phyloP scores from a whole-genome alignment of 345 rosid genomes.

The Brassica napus region Da-Ae NC_063446.1:10834501-10835000 shows the following conservation, averaged over 20 bases:
- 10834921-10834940: background rate
- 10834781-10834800: background rate
- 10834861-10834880: background rate
- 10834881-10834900: background rate
- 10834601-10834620: no score
- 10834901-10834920: background rate
- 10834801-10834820: background rate
- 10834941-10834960: background rate
- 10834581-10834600: no score
- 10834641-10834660: background rate
- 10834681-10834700: background rate
- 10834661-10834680: background rate
- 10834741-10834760: background rate
- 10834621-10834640: no score
- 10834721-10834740: background rate
- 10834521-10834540: no score
- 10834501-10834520: no score
- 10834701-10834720: background rate
- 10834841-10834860: background rate
- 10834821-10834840: background rate
- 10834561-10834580: no score
- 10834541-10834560: no score
- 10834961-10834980: background rate
- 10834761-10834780: background rate
- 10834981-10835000: background rate